Evolutionary conservation across 2,329 filamentous ascomycete species (phyloP), one percentile per base, ranked within the genome.

Genomic region (Apiospora aurea): DNA sequence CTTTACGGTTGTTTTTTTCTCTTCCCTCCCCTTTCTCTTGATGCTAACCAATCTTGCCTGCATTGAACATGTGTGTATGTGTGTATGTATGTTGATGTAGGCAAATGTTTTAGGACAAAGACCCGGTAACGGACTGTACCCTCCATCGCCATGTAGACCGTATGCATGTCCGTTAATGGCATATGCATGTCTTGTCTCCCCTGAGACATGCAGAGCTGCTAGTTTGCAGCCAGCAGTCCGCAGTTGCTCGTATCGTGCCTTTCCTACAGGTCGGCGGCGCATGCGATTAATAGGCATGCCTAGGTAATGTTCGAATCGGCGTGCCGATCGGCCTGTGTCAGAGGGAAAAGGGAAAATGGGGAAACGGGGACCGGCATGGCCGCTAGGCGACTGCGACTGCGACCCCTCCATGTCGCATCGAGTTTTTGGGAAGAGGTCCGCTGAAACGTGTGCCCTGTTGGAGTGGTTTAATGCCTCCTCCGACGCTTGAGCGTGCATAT

Each of bases 131-230:
- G n/a, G n/a, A n/a, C n/a, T n/a, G n/a, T n/a, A n/a, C n/a, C 26
- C 26, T 29, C 26, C 26, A 29, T 29, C 26, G 26, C 26, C 26
- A 29, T 29, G 26, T 51, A 26, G n/a, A 51, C 10, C 49, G 49
- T 49, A 47, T 47, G 46, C n/a, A 49, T 49, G 46, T 49, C 21
- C 29, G 53, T 61, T 38, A 38, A 61, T 38, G 53, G 57, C 57
- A 64, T 64, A 64, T 64, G 66, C 21, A 68, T 47, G 44, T 47
- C 44, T 44, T 47, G 66, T 68, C 44, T 68, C 66, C 47, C 66
- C 66, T 68, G 66, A 68, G 66, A 68, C 66, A 68, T 68, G 66
- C 66, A 47, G 66, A 21, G 41, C 8, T 26, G 66, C 26, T 41
- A 64, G 57, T 64, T 61, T 64, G 57, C 57, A 64, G 57, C 16